Conservation (phyloP, 1,284 basidiomycete genomes). For the Trametes hirsuta region DNA sequence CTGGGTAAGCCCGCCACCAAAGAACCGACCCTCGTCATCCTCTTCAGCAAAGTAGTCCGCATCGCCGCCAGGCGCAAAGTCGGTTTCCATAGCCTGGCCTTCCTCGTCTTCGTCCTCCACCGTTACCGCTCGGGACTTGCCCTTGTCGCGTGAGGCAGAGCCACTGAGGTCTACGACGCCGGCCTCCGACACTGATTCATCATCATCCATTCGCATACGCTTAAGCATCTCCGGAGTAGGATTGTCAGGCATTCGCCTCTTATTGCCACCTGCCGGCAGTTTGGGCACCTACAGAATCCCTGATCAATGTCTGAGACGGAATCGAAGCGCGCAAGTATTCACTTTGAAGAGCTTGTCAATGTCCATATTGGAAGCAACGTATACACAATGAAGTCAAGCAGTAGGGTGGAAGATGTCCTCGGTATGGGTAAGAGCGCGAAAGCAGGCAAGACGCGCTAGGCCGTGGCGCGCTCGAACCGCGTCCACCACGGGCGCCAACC, state of each 20-base stretch:
- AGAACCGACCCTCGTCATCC: slow-evolving; percentile 92
- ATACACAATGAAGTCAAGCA: background rate
- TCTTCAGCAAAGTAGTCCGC: slow-evolving; percentile 90
- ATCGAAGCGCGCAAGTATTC: background rate
- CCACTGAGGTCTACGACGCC: background rate
- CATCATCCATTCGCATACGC: slow-evolving; percentile 65
- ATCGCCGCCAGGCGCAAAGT: slow-evolving; percentile 81
- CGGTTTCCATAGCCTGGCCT: slow-evolving; percentile 46
- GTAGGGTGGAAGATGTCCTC: no score
- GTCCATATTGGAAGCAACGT: slow-evolving; percentile 53
- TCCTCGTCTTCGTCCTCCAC: slow-evolving; percentile 60
- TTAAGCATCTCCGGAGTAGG: slow-evolving; percentile 84
- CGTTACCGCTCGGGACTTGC: slow-evolving; percentile 49
- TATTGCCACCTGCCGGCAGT: slow-evolving; percentile 63
- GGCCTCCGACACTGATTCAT: background rate
- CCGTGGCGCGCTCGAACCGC: background rate
- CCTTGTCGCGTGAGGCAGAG: slow-evolving; percentile 26
- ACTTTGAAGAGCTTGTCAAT: slow-evolving; percentile 81
- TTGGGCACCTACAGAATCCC: slow-evolving; percentile 61
- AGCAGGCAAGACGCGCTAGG: background rate
- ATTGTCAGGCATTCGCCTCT: slow-evolving; percentile 82
- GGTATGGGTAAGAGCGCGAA: no score
- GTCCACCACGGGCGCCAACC: no score
- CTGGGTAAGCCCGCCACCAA: slow-evolving; percentile 86
- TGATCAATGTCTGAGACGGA: background rate